Base-by-base conservation (phyloP, 2,329 filamentous ascomycete genomes). In the Fusarium azukiicola region DNA sequence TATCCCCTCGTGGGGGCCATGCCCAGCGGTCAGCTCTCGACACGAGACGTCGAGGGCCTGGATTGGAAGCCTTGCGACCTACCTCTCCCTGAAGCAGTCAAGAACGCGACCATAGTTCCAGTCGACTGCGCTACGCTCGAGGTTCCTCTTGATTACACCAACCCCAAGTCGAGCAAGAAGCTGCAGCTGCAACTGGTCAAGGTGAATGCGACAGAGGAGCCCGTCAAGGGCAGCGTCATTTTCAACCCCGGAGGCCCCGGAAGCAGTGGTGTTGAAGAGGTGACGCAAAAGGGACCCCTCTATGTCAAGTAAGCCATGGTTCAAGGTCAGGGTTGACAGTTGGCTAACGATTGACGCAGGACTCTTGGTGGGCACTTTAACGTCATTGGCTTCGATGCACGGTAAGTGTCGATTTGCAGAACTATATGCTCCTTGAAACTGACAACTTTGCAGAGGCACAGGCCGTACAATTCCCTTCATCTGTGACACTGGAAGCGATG, bases 61-160 rank as follows among this genome's bases (percentile, higher is more conserved):
- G 56, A 64, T 46, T 71, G 69, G 69, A 52, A 50, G 56, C 69
- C 56, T 6, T 71, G 69, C 12, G 46, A 71, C 44, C 36, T 71
- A 19, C 44, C 47, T 14, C 36, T 71, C 5, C 69, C 69, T 14
- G 23, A 71, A 12, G 16, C 44, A 17, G 17, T 58, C 38, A 71
- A 71, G 13, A 32, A 50, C 5, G n/a, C 21, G 12, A 64, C 40
- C 17, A 64, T n/a, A 36, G 44, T 52, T 19, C 56, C 69, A 16
- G 27, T 71, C 77, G 78, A 86, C 36, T 89, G 87, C 76, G 85
- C 82, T 27, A 85, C 77, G n/a, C 72, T 89, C 21, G 49, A 75
- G 0, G 87, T 89, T 0, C 87, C 88, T 2, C 84, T 89, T 10
- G 88, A 89, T 77, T 89, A 89, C 75, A 84, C 84, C 5, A 58